These are phyloP conservation scores for Kazachstania sp. DNA, from an alignment of 1,139 yeast species.

Conservation along the genomic window DNA sequence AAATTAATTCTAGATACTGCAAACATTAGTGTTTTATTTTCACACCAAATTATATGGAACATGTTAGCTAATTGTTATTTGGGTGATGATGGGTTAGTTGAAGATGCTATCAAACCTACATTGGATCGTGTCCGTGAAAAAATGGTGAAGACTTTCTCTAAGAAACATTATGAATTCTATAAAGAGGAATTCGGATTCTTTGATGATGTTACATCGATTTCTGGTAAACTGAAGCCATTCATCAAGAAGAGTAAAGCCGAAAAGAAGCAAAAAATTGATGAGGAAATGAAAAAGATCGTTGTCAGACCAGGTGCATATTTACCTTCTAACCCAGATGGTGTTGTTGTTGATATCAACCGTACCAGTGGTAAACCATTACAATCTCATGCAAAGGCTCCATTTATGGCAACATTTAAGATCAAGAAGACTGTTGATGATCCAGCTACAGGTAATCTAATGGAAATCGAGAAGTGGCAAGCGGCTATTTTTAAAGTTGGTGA, in stretches of 20 bases:
- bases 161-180: slow-evolving; percentile 58
- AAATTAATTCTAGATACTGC: slow-evolving; percentile 89
- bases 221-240: slow-evolving; percentile 89
- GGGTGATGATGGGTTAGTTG: slow-evolving; percentile 75
- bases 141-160: slow-evolving; percentile 56
- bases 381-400: slow-evolving; percentile 98
- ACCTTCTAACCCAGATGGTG: slow-evolving; percentile 95
- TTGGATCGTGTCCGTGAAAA: slow-evolving; percentile 64
- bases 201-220: slow-evolving; percentile 82
- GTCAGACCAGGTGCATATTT: slow-evolving; percentile 82
- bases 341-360: slow-evolving; percentile 83
- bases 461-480: slow-evolving; percentile 69
- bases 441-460: slow-evolving; percentile 31
- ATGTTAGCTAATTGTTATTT: slow-evolving; percentile 88
- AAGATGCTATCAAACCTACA: slow-evolving; percentile 77
- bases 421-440: slow-evolving; percentile 46
- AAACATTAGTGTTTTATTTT: slow-evolving; percentile 79
- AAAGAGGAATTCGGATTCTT: slow-evolving; percentile 82
- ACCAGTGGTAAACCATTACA: slow-evolving; percentile 94
- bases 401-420: slow-evolving; percentile 90
- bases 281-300: slow-evolving; percentile 77
- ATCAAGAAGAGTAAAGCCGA: slow-evolving; percentile 93
- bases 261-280: slow-evolving; percentile 91
- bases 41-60: slow-evolving; percentile 98
- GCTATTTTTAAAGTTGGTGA: slow-evolving; percentile 99